Conservation (phyloP, 257 asterid species). For the Solanum rostratum region DNA sequence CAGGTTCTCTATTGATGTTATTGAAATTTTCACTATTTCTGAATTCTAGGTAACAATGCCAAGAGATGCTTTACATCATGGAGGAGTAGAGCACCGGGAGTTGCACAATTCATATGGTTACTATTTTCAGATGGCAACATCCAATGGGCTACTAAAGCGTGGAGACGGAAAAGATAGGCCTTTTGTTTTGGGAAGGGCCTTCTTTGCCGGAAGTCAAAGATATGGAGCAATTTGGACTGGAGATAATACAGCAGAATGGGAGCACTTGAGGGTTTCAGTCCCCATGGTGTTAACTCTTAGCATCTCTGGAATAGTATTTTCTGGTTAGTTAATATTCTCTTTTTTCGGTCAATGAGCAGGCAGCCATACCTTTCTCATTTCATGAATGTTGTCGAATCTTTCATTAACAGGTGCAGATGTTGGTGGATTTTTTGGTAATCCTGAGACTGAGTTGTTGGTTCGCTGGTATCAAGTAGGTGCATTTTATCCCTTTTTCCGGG, state of each 20-base stretch:
- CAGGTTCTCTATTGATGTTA: neutral
- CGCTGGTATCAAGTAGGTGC: slow-evolving; percentile 99
- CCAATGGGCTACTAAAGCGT: slow-evolving; percentile 84
- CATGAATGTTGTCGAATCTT: slow-evolving; percentile 1
- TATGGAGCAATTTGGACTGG: slow-evolving; percentile 99
- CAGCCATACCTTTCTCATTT: neutral
- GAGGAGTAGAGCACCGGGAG: slow-evolving; percentile 89
- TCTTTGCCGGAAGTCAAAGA: slow-evolving; percentile 90
- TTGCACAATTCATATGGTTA: slow-evolving; percentile 92
- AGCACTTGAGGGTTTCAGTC: slow-evolving; percentile 77
- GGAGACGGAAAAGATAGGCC: slow-evolving; percentile 82
- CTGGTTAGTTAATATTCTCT: slow-evolving; percentile 45
- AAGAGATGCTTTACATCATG: slow-evolving; percentile 79
- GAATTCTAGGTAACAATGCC: slow-evolving; percentile 78
- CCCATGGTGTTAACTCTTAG: slow-evolving; percentile 95
- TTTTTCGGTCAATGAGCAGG: neutral
- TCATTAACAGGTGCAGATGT: slow-evolving; percentile 72
- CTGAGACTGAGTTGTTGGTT: slow-evolving; percentile 76
- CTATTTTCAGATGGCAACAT: slow-evolving; percentile 94
- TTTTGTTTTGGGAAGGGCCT: slow-evolving; percentile 88
- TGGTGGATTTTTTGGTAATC: slow-evolving; percentile 99
- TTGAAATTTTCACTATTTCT: neutral
- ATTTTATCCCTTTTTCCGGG: slow-evolving; percentile 95
- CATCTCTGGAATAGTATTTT: slow-evolving; percentile 75
- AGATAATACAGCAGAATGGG: slow-evolving; percentile 96